Percentiles rank a stretch among this genome's conserved stretches.
Conservation (phyloP, 306 rosid species). For the Prinsepia uniflora region DNA sequence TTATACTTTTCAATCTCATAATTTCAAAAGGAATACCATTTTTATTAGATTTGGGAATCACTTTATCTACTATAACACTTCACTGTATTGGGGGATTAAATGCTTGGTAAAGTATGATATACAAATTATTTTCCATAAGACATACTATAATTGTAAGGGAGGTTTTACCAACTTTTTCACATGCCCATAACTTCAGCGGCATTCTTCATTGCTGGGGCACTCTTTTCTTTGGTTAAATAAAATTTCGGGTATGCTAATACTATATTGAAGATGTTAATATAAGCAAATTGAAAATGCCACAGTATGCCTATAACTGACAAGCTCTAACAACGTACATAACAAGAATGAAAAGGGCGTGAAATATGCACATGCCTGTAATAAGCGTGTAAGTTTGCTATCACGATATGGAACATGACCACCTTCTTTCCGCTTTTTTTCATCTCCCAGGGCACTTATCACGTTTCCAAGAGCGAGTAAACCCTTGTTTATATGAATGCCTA, state of each 20-base stretch:
- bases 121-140: neutral
- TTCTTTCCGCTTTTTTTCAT: slow-evolving; percentile 91
- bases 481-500: slow-evolving; percentile 94
- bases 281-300: neutral
- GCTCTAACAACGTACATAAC: neutral
- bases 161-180: neutral
- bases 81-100: neutral
- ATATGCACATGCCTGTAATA: slow-evolving; percentile 60
- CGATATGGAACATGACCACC: slow-evolving; percentile 97
- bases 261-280: neutral
- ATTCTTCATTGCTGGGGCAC: neutral
- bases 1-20: neutral
- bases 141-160: neutral
- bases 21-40: neutral
- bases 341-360: neutral
- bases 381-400: slow-evolving; percentile 92
- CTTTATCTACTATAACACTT: neutral
- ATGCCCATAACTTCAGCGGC: neutral
- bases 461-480: slow-evolving; percentile 91
- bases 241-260: too few species aligned
- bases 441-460: slow-evolving; percentile 96
- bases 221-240: neutral
- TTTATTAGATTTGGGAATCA: neutral
- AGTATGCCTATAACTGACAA: neutral
- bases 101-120: neutral